Evolutionary conservation across 2,329 filamentous ascomycete genomes (phyloP), one percentile per base, ranked within the genome.

Genomic region (Aureobasidium melanogenum): DNA sequence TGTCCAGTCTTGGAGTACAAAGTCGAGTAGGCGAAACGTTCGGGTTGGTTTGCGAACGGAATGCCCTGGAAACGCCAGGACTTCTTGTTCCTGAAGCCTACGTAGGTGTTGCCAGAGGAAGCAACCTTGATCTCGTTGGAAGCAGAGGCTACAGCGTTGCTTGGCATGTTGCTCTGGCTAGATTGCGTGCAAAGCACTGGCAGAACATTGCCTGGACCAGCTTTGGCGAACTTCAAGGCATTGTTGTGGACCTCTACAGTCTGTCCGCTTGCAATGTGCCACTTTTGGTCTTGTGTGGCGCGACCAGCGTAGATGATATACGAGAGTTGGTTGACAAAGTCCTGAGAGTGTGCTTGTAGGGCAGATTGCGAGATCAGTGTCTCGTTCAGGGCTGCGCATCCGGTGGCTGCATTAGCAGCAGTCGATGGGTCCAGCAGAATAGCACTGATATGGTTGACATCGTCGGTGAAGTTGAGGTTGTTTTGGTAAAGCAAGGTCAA

Each of bases 121-220:
- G 71, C 59, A 10, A 81, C 66, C 10, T 70, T 69, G 19, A 81
- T 62, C 44, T 75, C 66, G 46, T 77, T 79, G 9, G 70, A 69
- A 14, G 71, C 65, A 17, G 67, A 71, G 1, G 71, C 72, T 0
- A 68, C 65, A 0, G 72, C 69, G 50, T 72, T 72, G 39, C 64
- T 67, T 6, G 73, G 68, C 54, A 69, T 66, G 64, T 69, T 71
- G 32, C 68, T 62, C 39, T 67, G 67, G 66, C 71, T 72, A 30
- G 77, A 80, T 61, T 82, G 80, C 0, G 79, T 80, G 67, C 80
- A 83, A 6, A 83, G 71, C 2, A 81, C 75, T 1, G 80, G 80
- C 4, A 81, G 68, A 5, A 79, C 67, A 12, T 71, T 67, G 17
- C 61, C 62, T 28, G 60, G 52, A 1, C 48, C 52, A 32, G 64